Percentiles rank a stretch among this genome's conserved stretches.
Conservation (phyloP, 2,329 filamentous ascomycete genomes). For the Phaeosphaeriaceae sp. region DNA sequence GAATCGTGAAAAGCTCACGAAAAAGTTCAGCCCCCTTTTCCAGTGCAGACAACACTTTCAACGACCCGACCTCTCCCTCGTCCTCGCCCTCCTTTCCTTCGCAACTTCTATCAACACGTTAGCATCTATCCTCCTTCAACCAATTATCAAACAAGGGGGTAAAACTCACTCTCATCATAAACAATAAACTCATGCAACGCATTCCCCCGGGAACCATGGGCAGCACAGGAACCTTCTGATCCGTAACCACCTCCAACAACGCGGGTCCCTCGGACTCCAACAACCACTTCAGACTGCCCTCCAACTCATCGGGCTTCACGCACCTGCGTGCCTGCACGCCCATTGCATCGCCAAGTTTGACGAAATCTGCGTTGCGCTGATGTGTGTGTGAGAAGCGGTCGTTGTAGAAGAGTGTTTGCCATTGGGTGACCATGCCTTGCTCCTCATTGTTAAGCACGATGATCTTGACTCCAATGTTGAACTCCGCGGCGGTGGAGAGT, state of each 20-base stretch:
- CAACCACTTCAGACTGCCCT: slow-evolving; percentile 83
- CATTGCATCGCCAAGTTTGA: slow-evolving; percentile 93
- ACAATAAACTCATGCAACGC: slow-evolving; percentile 92
- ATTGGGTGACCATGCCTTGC: slow-evolving; percentile 98
- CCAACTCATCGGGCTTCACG: slow-evolving; percentile 76
- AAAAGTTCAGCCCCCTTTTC: too few species aligned
- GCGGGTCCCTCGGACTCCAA: slow-evolving; percentile 86
- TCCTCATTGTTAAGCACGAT: slow-evolving; percentile 97
- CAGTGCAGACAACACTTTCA: too few species aligned
- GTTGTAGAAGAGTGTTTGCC: slow-evolving; percentile 97
- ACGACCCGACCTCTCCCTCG: slow-evolving; percentile 36
- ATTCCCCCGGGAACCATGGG: slow-evolving; percentile 94
- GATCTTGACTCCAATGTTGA: slow-evolving; percentile 95
- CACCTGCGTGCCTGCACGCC: slow-evolving; percentile 76
- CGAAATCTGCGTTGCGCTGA: slow-evolving; percentile 94
- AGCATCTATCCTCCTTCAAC: slow-evolving; percentile 1
- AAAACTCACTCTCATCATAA: slow-evolving; percentile 74
- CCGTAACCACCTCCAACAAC: slow-evolving; percentile 88
- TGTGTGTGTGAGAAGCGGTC: slow-evolving; percentile 93
- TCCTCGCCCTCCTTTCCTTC: slow-evolving; percentile 40
- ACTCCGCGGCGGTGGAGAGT: slow-evolving; percentile 89
- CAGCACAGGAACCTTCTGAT: slow-evolving; percentile 89
- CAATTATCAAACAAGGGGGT: too few species aligned
- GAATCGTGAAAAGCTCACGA: too few species aligned
- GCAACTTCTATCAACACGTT: slow-evolving; percentile 20